Conservation (phyloP, 306 rosid species). For the Fragaria vesca region DNA sequence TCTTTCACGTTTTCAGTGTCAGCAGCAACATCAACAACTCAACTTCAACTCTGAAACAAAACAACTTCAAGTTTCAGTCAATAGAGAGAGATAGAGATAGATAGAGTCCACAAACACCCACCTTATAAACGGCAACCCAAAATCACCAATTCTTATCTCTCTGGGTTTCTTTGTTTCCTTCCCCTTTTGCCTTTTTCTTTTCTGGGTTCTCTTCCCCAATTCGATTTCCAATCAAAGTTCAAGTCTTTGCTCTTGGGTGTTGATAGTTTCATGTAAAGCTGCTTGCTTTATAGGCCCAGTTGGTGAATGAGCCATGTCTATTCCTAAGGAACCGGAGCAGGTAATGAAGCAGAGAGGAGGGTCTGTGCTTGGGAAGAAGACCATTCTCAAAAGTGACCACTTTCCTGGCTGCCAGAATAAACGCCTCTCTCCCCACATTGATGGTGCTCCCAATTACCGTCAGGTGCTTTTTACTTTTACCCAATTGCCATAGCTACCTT, state of each 20-base stretch:
- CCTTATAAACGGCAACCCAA: neutral
- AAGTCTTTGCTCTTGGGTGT: neutral
- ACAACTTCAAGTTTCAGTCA: neutral
- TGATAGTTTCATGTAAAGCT: neutral
- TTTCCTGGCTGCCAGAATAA: slow-evolving; percentile 97
- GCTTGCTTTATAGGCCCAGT: neutral
- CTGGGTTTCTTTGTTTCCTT: neutral
- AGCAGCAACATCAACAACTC: neutral
- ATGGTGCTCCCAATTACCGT: slow-evolving; percentile 98
- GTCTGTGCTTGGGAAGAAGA: slow-evolving; percentile 81
- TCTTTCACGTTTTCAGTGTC: neutral
- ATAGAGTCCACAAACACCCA: neutral
- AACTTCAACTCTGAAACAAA: neutral
- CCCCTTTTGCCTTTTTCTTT: neutral
- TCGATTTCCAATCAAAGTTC: neutral
- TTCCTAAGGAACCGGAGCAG: slow-evolving; percentile 64
- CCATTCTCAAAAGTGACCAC: slow-evolving; percentile 93
- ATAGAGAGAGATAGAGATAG: neutral
- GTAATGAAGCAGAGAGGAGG: slow-evolving; percentile 85
- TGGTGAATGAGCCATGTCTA: slow-evolving; percentile 30
- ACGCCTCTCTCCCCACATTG: slow-evolving; percentile 79
- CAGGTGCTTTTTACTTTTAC: slow-evolving; percentile 36
- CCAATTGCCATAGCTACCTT: neutral
- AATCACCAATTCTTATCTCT: neutral
- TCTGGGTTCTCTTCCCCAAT: neutral